Percentiles rank a stretch among this genome's conserved stretches.
Evolutionary conservation across 1,284 basidiomycete species (phyloP).

Genomic region (Tilletia indica): DNA sequence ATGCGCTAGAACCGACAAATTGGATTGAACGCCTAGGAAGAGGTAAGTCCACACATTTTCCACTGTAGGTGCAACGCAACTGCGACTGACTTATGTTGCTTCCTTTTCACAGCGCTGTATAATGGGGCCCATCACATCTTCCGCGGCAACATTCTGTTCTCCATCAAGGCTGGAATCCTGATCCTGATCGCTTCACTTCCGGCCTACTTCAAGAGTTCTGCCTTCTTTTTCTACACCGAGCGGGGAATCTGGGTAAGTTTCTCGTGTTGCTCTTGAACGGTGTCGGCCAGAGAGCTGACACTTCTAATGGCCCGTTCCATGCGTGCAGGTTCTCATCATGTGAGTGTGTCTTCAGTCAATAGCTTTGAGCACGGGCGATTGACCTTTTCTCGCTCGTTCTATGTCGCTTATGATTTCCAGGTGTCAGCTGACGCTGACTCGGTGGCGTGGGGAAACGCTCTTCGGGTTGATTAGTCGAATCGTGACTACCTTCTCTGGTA

Average conservation of each 20-base stretch:
- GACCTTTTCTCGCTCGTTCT: slow-evolving; percentile 5
- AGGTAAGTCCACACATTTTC: slow-evolving; percentile 22
- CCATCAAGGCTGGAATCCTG: slow-evolving; percentile 73
- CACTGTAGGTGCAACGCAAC: too few relatives aligned
- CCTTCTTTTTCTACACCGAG: slow-evolving; percentile 44
- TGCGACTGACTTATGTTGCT: slow-evolving; percentile 20
- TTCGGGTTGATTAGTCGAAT: slow-evolving; percentile 45
- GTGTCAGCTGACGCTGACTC: slow-evolving; percentile 49
- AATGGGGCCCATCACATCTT: slow-evolving; percentile 31
- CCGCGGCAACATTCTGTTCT: slow-evolving; percentile 63
- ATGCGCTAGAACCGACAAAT: slow-evolving; percentile 66
- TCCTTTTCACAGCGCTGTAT: slow-evolving; percentile 29
- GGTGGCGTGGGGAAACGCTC: slow-evolving; percentile 47
- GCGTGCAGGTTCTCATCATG: slow-evolving; percentile 1
- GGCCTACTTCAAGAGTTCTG: slow-evolving; percentile 35
- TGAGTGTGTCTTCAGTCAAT: neutral
- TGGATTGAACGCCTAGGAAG: slow-evolving; percentile 43
- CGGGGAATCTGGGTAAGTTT: slow-evolving; percentile 33
- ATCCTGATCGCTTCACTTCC: slow-evolving; percentile 59
- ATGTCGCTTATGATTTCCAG: slow-evolving; percentile 23
- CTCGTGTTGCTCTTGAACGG: slow-evolving; percentile 5
- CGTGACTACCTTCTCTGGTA: slow-evolving; percentile 39
- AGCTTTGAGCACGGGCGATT: slow-evolving; percentile 4
- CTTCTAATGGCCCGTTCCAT: too few relatives aligned
- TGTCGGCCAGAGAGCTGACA: too few relatives aligned